A percentile compares a stretch with the other conserved stretches of the same genome.
Conservation (phyloP, 352 stramenopile species). For the Aphanomyces astaci region DNA sequence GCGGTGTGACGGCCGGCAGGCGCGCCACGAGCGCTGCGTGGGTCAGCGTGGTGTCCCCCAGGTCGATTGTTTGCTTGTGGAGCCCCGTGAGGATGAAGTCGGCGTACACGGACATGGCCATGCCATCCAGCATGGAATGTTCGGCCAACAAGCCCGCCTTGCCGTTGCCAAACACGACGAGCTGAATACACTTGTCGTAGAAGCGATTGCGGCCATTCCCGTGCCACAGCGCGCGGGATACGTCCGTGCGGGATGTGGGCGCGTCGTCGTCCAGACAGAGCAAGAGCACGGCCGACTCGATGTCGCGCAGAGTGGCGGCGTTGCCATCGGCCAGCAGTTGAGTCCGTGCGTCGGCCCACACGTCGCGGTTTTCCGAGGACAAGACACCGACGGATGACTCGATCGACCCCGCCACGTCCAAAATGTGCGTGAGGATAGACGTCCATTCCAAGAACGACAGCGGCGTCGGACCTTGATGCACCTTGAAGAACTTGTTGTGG, state of each 20-base stretch:
- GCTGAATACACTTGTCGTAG: slow-evolving; percentile 96
- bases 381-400: slow-evolving; percentile 61
- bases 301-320: slow-evolving; percentile 37
- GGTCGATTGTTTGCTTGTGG: slow-evolving; percentile 39
- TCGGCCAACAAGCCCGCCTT: slow-evolving; percentile 91
- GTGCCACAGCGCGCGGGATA: slow-evolving; percentile 64
- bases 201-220: slow-evolving; percentile 90
- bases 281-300: slow-evolving; percentile 63
- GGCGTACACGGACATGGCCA: slow-evolving; percentile 65
- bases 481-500: slow-evolving; percentile 67
- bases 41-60: slow-evolving; percentile 41
- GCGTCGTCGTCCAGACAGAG: slow-evolving; percentile 59
- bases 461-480: slow-evolving; percentile 31
- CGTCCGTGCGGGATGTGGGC: slow-evolving; percentile 52
- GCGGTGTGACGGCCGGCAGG: slow-evolving; percentile 31
- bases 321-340: slow-evolving; percentile 62
- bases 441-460: slow-evolving; percentile 55
- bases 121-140: slow-evolving; percentile 88
- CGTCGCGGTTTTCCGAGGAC: slow-evolving; percentile 58
- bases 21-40: slow-evolving; percentile 26
- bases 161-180: slow-evolving; percentile 93
- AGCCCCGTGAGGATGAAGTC: slow-evolving; percentile 57
- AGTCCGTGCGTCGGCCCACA: slow-evolving; percentile 69
- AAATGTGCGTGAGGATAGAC: slow-evolving; percentile 44
- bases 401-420: slow-evolving; percentile 38